These are phyloP conservation scores for Phylloboletellus chloephorus DNA, from an alignment of 1,284 basidiomycete species.

Conservation along the genomic window DNA sequence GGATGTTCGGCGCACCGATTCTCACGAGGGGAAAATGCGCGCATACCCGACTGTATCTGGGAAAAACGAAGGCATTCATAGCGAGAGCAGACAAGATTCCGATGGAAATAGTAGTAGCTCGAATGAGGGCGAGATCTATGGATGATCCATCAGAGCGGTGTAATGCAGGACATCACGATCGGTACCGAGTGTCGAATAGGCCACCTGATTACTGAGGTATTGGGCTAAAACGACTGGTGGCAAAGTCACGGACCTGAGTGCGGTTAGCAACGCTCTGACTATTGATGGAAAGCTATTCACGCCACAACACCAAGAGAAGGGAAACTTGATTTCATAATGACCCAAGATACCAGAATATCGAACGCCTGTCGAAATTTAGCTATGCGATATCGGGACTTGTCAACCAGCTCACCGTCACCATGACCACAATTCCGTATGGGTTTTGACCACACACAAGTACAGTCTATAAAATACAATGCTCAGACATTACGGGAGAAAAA, in stretches of 20 bases:
- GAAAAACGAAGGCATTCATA: conserved; percentile 45
- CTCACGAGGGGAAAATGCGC: not conserved
- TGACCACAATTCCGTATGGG: conserved; percentile 40
- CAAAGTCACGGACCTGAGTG: conserved; percentile 39
- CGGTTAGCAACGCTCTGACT: conserved; percentile 1
- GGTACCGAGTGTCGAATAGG: conserved; percentile 31
- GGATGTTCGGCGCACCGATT: not conserved
- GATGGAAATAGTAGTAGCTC: conserved; percentile 40
- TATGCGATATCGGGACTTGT: not conserved
- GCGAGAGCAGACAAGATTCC: conserved; percentile 45
- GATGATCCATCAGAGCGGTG: not conserved
- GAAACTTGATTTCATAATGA: conserved; percentile 39
- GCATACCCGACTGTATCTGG: conserved; percentile 43
- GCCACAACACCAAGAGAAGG: conserved; percentile 43
- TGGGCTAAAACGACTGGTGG: conserved; percentile 41
- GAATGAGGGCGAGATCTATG: conserved; percentile 39
- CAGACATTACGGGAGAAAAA: not conserved
- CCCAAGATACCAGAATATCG: conserved; percentile 45
- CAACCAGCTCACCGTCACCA: conserved; percentile 37
- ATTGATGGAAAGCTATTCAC: conserved; percentile 29
- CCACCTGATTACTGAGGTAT: conserved; percentile 32
- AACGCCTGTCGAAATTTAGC: conserved; percentile 30
- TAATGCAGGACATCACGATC: not conserved
- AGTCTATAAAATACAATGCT: conserved; percentile 27
- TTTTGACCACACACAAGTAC: conserved; percentile 40